Base-by-base conservation (phyloP, 2,329 filamentous ascomycete genomes). In the Talaromyces sp. region DNA sequence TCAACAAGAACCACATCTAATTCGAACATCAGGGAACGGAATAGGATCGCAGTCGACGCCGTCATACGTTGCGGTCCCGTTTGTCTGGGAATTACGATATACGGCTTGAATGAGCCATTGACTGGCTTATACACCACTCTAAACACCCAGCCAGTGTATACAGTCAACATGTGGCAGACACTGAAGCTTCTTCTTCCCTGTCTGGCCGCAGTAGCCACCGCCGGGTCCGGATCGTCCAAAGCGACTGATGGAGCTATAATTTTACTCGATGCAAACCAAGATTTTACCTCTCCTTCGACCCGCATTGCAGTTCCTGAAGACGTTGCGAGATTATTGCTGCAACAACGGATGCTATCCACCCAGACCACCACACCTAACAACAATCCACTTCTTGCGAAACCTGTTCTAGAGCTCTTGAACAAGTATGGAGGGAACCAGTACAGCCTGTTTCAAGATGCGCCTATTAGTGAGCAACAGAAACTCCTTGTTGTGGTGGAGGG, bases 351-450 rank as follows among this genome's bases (percentile, higher is more conserved):
- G 78, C 63, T 77, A 75, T 63, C 75, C 75, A 65, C 77, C 73
- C 68, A 80, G 77, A 64, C 74, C 79, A 53, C 78, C 74, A 46
- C 54, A 25, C 31, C 33, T 39, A 11, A 19, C 11, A 57, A 65
- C 31, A 63, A 75, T 35, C 67, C 70, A 25, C 63, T 62, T 40
- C 67, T 71, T 51, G 75, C 80, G 58, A 78, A 82, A 41, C 73
- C 73, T 37, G 79, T 81, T 8, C 71, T 89, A 39, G 74, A 77
- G 51, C 74, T 83, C 63, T 75, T 91, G 66, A 83, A 84, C 66
- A 74, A 75, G 52, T 88, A 84, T 69, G 86, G 84, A 61, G 83
- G 80, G 61, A 67, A 74, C 31, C 71, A 80, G 6, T 64, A 73
- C 56, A 69, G 77, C 19, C 73, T 89, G 35, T 85, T 89, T 64